These are phyloP conservation scores for Balamuthia mandrillaris DNA, from an alignment of 208 protist genomes.

Conservation along the genomic window DNA sequence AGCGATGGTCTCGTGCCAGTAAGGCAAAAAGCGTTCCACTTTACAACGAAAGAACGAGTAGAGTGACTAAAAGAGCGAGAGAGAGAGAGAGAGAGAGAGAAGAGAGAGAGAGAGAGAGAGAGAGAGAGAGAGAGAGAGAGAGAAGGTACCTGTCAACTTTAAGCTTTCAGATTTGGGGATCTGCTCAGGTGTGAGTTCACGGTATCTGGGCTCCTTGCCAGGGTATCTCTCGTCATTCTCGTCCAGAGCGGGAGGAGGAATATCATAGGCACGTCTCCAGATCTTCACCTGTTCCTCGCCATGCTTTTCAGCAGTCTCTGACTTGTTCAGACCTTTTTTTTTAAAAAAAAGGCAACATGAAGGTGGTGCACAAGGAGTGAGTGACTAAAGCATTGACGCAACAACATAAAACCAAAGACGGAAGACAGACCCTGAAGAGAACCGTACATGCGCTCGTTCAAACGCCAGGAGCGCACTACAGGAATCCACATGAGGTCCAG, in stretches of 20 bases:
- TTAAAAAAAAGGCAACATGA: too few relatives aligned
- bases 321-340: slow-evolving; percentile 75
- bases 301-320: slow-evolving; percentile 72
- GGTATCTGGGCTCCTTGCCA: slow-evolving; percentile 53
- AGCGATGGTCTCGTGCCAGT: slow-evolving; percentile 64
- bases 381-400: too few relatives aligned
- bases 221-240: slow-evolving; percentile 51
- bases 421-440: slow-evolving; percentile 69
- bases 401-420: too few relatives aligned
- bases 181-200: not conserved
- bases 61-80: too few relatives aligned
- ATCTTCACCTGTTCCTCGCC: slow-evolving; percentile 71
- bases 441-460: slow-evolving; percentile 78
- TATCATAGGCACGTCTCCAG: slow-evolving; percentile 70
- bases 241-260: slow-evolving; percentile 68
- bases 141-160: slow-evolving; percentile 38
- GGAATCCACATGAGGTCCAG: slow-evolving; percentile 63
- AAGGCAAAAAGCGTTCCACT: slow-evolving; percentile 63
- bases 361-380: too few relatives aligned
- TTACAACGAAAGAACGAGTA: too few relatives aligned
- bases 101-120: not conserved
- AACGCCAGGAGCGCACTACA: slow-evolving; percentile 60
- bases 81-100: too few relatives aligned
- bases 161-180: slow-evolving; percentile 67
- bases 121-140: not conserved